Base-by-base conservation (phyloP, 805 yeast genomes). In the Ogataea paraovalis region DNA sequence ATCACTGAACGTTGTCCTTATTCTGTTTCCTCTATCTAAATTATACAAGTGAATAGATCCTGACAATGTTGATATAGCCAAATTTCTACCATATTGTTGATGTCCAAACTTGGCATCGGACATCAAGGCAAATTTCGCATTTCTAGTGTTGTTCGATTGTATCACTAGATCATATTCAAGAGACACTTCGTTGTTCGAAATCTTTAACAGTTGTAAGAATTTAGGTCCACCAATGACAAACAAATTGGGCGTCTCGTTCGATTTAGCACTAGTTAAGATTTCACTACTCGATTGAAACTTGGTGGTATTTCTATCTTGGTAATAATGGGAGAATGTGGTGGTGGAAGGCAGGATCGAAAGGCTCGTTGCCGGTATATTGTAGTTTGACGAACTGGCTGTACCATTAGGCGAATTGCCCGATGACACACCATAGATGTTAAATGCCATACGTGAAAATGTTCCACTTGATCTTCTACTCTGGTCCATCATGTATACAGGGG, bases 401-500 rank as follows among this genome's bases (percentile, higher is more conserved):
- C 37, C 44, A 42, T 40, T 49, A 33, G 48, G 48, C n/a, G 47
- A 50, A 25, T 22, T 45, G 21, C 37, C 49, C 12, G 64, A 55
- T 18, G 67, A 57, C 28, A 53, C 58, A 18, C 84, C 84, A 60
- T 80, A 80, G 33, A 80, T 77, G 54, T 79, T 76, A 67, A 77
- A 80, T 0, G 85, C 84, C 61, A 80, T 73, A 41, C 81, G 69
- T 4, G 84, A 79, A 49, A 78, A 63, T 32, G 54, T 57, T 2
- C 68, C 68, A 46, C 68, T 62, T 3, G 63, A 57, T 22, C 64
- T 52, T 38, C 69, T 51, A 23, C 56, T 57, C 16, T 54, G 54
- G 30, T 57, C 66, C 30, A 48, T 41, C 22, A 55, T 37, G 43
- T 48, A 45, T 41, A 57, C 48, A 8, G 65, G 57, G 13, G 60